A percentile compares a stretch with the other conserved stretches of the same genome.
These are phyloP conservation scores for Incumbomyces delicatus DNA, from an alignment of 2,329 filamentous ascomycete genomes.

Conservation along the genomic window DNA sequence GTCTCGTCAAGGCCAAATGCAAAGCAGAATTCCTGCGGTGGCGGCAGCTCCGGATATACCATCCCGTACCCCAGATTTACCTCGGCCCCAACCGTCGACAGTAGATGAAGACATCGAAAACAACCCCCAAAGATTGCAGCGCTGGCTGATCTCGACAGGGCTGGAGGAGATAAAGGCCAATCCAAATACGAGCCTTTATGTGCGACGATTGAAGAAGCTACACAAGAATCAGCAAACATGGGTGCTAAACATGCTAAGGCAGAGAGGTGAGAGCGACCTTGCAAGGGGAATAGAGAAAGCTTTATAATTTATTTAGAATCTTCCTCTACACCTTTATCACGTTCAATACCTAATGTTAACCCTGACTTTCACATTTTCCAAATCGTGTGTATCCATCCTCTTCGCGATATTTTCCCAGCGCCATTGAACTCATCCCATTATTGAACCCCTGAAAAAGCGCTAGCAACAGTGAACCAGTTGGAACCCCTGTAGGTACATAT, in stretches of 20 bases:
- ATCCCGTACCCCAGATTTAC: not conserved
- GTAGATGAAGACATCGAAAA: conserved; percentile 9
- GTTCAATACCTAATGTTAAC: no score
- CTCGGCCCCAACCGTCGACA: conserved; percentile 1
- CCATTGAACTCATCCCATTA: no score
- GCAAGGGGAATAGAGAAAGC: conserved; percentile 3
- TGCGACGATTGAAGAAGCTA: conserved; percentile 14
- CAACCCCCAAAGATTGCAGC: conserved; percentile 20
- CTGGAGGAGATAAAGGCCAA: conserved; percentile 15
- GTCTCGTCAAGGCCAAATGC: not conserved
- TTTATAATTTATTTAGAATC: not conserved
- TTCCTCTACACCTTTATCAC: no score
- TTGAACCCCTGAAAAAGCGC: no score
- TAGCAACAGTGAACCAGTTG: no score
- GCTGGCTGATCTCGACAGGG: conserved; percentile 20
- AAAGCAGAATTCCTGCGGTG: not conserved
- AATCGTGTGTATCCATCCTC: no score
- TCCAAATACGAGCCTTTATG: conserved; percentile 10
- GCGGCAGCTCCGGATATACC: not conserved
- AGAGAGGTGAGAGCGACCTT: conserved; percentile 15
- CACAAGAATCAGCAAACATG: conserved; percentile 17
- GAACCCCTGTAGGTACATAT: no score
- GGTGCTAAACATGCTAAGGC: conserved; percentile 17
- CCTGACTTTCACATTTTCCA: no score
- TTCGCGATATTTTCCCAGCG: no score